Evolutionary conservation across 139 green algal genomes (phyloP).

Genomic region (Nannochloris sp.): DNA sequence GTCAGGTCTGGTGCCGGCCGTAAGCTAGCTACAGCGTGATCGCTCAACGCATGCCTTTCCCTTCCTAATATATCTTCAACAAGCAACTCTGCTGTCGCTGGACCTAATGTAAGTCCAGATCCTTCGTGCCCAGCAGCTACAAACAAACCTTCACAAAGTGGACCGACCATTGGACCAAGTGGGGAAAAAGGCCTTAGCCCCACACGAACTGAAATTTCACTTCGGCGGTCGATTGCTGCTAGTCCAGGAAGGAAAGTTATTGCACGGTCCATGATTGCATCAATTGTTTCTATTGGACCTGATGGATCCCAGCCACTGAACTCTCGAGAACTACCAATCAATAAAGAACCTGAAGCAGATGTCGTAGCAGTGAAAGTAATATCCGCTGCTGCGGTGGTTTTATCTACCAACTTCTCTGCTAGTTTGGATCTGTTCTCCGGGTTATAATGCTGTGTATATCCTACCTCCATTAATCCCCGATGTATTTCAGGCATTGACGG

Average conservation of each 20-base stretch:
- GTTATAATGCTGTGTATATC: constrained; percentile 51
- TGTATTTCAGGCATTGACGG: constrained; percentile 29
- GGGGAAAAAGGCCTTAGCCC: constrained; percentile 53
- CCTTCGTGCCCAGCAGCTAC: constrained; percentile 72
- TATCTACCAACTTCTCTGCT: not conserved
- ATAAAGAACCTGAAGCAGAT: constrained; percentile 41
- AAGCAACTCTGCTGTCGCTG: constrained; percentile 56
- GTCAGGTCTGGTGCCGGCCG: too few relatives aligned
- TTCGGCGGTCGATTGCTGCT: not conserved
- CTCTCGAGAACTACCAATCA: constrained; percentile 56
- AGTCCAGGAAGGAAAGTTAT: constrained; percentile 49
- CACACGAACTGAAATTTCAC: constrained; percentile 18
- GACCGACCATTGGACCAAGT: constrained; percentile 47
- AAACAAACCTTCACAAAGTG: constrained; percentile 40
- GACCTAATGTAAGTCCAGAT: constrained; percentile 60
- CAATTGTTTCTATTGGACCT: constrained; percentile 25
- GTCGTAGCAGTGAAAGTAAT: constrained; percentile 76
- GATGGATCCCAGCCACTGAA: constrained; percentile 39
- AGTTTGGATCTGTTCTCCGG: too few relatives aligned
- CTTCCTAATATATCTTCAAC: too few relatives aligned
- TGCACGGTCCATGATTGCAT: constrained; percentile 50
- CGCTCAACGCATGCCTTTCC: too few relatives aligned
- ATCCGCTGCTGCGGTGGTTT: constrained; percentile 19
- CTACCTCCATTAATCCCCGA: constrained; percentile 69
- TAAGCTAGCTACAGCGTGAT: too few relatives aligned